phyloP scores from a whole-genome alignment of 495 filamentous ascomycete species.

The Lineolata rhizophorae region DNA sequence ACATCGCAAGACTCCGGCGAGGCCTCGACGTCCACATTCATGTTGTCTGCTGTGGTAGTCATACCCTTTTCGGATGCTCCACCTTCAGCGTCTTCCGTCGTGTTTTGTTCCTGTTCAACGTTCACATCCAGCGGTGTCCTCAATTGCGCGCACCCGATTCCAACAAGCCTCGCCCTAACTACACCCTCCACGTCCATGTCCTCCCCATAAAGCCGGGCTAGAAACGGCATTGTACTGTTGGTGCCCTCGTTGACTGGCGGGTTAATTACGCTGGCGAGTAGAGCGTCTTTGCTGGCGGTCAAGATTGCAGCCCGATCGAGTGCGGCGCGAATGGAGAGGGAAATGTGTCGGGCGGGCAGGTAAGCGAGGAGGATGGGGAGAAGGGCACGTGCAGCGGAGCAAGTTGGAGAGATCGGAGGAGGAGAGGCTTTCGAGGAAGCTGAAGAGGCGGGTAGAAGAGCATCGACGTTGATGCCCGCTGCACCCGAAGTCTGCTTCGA shows the following conservation, averaged over 20 bases:
- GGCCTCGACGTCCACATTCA: too few relatives aligned
- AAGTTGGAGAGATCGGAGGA: constrained; percentile 5
- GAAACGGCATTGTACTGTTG: constrained; percentile 55
- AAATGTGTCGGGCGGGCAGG: constrained; percentile 36
- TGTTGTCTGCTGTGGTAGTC: too few relatives aligned
- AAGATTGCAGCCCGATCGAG: constrained; percentile 65
- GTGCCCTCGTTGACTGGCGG: constrained; percentile 35
- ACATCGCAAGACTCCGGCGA: too few relatives aligned
- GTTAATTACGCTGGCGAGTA: constrained; percentile 62
- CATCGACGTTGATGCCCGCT: too few relatives aligned
- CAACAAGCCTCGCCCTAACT: constrained; percentile 37
- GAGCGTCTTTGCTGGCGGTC: constrained; percentile 35
- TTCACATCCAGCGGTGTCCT: too few relatives aligned
- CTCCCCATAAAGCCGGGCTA: constrained; percentile 35
- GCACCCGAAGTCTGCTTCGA: too few relatives aligned
- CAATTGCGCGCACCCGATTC: too few relatives aligned
- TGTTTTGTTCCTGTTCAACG: too few relatives aligned
- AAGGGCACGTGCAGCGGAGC: constrained; percentile 30
- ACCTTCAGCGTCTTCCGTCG: too few relatives aligned
- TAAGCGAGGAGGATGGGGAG: constrained; percentile 36
- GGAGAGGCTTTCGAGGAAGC: too few relatives aligned
- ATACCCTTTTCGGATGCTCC: too few relatives aligned
- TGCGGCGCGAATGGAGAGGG: constrained; percentile 38
- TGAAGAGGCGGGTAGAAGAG: constrained; percentile 20
- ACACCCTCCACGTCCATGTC: constrained; percentile 48